phyloP scores from a whole-genome alignment of 2,329 filamentous ascomycete genomes.

The Colletotrichum phormii region DNA sequence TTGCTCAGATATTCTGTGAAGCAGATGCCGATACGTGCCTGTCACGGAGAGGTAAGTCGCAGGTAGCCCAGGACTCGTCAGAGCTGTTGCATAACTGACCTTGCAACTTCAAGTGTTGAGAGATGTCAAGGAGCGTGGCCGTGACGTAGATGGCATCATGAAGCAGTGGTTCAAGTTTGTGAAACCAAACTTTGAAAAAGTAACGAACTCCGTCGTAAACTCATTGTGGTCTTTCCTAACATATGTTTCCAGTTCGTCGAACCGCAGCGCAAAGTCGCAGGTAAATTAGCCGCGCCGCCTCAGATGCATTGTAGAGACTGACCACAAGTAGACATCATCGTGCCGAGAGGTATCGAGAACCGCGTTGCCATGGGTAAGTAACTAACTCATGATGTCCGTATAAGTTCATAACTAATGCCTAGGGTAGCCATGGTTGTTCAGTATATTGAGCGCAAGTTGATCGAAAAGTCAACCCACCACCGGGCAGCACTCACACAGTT shows the following conservation, averaged over 20 bases:
- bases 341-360: constrained; percentile 95
- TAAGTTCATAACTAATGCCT: constrained; percentile 7
- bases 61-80: constrained; percentile 21
- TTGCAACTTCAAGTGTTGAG: constrained; percentile 71
- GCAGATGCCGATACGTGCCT: constrained; percentile 95
- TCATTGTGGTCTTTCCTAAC: neutral
- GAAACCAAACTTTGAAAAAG: constrained; percentile 94
- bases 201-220: constrained; percentile 41
- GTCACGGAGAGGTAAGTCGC: constrained; percentile 79
- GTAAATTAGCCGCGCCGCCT: constrained; percentile 51
- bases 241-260: constrained; percentile 73
- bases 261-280: constrained; percentile 87
- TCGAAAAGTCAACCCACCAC: constrained; percentile 87
- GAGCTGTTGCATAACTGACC: constrained; percentile 24
- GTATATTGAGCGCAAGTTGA: constrained; percentile 87
- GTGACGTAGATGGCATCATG: constrained; percentile 94
- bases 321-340: constrained; percentile 78
- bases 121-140: constrained; percentile 88
- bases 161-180: constrained; percentile 98
- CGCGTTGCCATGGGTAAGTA: constrained; percentile 83
- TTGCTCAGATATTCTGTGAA: constrained; percentile 87
- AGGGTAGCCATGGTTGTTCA: constrained; percentile 86
- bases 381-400: constrained; percentile 1
- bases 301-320: constrained; percentile 16
- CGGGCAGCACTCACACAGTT: constrained; percentile 82